Conservation (phyloP, 1,139 yeast genomes). For the Blastobotrys persicus region DNA sequence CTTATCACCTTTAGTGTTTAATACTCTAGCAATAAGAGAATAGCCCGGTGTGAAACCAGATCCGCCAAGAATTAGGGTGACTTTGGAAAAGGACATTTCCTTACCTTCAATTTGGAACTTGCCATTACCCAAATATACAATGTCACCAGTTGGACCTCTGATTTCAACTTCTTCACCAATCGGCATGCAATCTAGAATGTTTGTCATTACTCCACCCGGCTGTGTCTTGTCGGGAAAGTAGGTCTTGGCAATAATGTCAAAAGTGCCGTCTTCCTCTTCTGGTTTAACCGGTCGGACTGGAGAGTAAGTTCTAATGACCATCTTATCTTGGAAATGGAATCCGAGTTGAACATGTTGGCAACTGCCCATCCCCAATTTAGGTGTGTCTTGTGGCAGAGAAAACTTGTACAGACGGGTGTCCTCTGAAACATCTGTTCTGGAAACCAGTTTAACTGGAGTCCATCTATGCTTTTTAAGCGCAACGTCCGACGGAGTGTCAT, state of each 20-base stretch:
- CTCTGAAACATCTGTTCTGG: constrained; percentile 15
- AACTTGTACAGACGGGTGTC: constrained; percentile 30
- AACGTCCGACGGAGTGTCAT: not conserved
- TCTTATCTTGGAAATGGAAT: constrained; percentile 1
- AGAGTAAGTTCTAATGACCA: constrained; percentile 46
- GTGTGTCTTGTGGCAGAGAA: not conserved
- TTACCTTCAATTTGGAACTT: constrained; percentile 6
- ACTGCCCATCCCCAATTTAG: constrained; percentile 2
- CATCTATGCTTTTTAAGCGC: constrained; percentile 14
- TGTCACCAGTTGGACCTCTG: constrained; percentile 61
- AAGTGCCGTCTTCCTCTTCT: constrained; percentile 27
- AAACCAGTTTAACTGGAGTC: constrained; percentile 19
- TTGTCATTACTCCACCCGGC: constrained; percentile 36
- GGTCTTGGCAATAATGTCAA: constrained; percentile 33
- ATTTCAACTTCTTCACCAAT: constrained; percentile 35
- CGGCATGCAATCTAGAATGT: constrained; percentile 27
- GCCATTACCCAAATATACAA: constrained; percentile 40
- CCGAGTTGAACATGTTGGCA: constrained; percentile 3
- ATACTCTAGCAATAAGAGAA: not conserved
- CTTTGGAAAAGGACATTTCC: not conserved
- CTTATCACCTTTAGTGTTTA: not conserved
- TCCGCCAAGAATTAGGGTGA: constrained; percentile 6
- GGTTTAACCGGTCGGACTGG: constrained; percentile 39
- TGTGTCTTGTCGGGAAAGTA: constrained; percentile 32
- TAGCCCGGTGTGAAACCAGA: constrained; percentile 6